Conservation (phyloP, 495 filamentous ascomycete species). For the Cercophora newfieldiana region DNA sequence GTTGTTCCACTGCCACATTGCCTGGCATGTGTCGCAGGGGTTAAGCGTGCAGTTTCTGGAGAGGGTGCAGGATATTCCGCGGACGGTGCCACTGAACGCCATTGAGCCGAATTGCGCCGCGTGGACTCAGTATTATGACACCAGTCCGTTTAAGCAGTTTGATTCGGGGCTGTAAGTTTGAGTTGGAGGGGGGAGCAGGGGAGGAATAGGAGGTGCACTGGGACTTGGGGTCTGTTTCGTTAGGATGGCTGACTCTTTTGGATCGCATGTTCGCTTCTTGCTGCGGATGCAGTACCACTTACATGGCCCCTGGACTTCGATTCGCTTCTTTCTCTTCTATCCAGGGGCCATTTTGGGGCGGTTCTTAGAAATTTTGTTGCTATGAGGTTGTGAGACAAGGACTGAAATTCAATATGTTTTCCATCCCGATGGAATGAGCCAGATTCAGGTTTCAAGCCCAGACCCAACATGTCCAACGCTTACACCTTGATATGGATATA, state of each 20-base stretch:
- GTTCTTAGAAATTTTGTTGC: too few species aligned
- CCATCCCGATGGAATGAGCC: too few species aligned
- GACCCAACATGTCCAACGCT: too few species aligned
- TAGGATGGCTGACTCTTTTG: background rate
- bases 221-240: background rate
- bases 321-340: background rate
- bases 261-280: background rate
- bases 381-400: too few species aligned
- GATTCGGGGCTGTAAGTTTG: conserved; percentile 51
- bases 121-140: conserved; percentile 41
- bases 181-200: background rate
- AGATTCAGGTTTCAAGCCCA: too few species aligned
- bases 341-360: background rate
- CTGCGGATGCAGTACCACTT: background rate
- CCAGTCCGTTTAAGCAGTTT: conserved; percentile 37
- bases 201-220: too few species aligned
- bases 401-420: too few species aligned
- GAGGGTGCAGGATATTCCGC: conserved; percentile 34
- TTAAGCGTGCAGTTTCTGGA: conserved; percentile 48
- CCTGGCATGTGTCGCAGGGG: conserved; percentile 50
- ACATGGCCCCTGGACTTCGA: background rate
- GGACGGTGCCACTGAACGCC: conserved; percentile 27
- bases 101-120: conserved; percentile 35
- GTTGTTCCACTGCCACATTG: conserved; percentile 49
- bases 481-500: conserved; percentile 29